Evolutionary conservation across 345 rosid species (phyloP).

Genomic region (Sapria himalayana): DNA sequence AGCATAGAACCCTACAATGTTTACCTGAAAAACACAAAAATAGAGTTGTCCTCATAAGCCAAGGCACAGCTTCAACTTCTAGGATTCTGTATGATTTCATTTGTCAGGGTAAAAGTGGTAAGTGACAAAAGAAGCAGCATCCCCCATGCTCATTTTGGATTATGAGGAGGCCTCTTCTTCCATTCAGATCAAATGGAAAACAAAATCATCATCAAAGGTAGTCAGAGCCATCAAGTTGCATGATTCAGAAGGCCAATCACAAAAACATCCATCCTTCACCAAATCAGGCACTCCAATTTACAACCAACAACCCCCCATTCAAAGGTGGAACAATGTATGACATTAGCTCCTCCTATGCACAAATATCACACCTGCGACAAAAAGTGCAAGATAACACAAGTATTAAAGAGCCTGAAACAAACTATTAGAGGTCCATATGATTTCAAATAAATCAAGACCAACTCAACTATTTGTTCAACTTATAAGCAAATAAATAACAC

Average conservation of each 20-base stretch:
- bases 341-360: constrained; percentile 93
- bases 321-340: constrained; percentile 93
- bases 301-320: constrained; percentile 43
- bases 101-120: constrained; percentile 23
- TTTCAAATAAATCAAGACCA: no score
- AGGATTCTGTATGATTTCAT: constrained; percentile 20
- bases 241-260: constrained; percentile 51
- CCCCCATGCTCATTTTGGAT: constrained; percentile 74
- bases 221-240: constrained; percentile 60
- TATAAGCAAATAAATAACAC: no score
- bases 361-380: constrained; percentile 99
- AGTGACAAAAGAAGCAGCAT: constrained; percentile 86
- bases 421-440: constrained; percentile 37
- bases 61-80: constrained; percentile 32
- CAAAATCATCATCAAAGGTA: constrained; percentile 68
- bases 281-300: constrained; percentile 39
- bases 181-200: constrained; percentile 42
- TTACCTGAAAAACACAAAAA: constrained; percentile 71
- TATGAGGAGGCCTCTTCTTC: constrained; percentile 94
- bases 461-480: no score
- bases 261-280: constrained; percentile 45
- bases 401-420: constrained; percentile 39
- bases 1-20: constrained; percentile 69
- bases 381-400: constrained; percentile 58
- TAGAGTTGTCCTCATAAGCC: constrained; percentile 31